Conservation (phyloP, 768 basidiomycete genomes). For the Hypsizygus marmoreus region DNA sequence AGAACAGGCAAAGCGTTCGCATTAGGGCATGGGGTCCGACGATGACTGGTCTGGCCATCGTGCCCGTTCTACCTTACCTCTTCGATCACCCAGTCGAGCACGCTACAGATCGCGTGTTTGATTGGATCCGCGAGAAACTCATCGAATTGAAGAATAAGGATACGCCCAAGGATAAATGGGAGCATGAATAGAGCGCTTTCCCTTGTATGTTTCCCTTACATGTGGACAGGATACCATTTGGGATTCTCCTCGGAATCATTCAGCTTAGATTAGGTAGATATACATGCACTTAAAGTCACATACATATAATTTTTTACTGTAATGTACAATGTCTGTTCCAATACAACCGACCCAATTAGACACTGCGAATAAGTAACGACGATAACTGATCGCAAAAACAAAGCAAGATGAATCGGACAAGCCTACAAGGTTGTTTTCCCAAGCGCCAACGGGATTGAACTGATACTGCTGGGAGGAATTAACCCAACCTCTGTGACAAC, state of each 20-base stretch:
- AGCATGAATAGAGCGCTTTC: conserved; percentile 7
- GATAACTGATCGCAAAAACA: conserved; percentile 10
- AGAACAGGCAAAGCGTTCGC: conserved; percentile 55
- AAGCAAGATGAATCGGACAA: conserved; percentile 5
- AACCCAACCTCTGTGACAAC: conserved; percentile 97
- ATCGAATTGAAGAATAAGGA: conserved; percentile 36
- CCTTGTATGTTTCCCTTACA: too few species aligned
- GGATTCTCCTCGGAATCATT: not conserved
- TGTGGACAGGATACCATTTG: too few species aligned
- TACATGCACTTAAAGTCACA: not conserved
- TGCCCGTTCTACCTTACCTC: conserved; percentile 73
- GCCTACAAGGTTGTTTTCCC: conserved; percentile 46
- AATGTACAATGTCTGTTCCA: conserved; percentile 14
- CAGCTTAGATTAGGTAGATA: not conserved
- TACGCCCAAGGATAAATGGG: conserved; percentile 11
- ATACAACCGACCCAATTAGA: conserved; percentile 4
- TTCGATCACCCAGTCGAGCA: conserved; percentile 82
- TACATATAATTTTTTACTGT: conserved; percentile 1
- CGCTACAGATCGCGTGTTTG: conserved; percentile 65
- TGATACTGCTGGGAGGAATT: conserved; percentile 90
- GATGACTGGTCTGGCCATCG: conserved; percentile 67
- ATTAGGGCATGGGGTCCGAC: conserved; percentile 79
- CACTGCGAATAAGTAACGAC: conserved; percentile 3
- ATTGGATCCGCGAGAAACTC: conserved; percentile 64
- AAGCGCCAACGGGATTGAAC: conserved; percentile 77